Evolutionary conservation across 257 asterid genomes (phyloP).

Genomic region (Fraxinus americana): DNA sequence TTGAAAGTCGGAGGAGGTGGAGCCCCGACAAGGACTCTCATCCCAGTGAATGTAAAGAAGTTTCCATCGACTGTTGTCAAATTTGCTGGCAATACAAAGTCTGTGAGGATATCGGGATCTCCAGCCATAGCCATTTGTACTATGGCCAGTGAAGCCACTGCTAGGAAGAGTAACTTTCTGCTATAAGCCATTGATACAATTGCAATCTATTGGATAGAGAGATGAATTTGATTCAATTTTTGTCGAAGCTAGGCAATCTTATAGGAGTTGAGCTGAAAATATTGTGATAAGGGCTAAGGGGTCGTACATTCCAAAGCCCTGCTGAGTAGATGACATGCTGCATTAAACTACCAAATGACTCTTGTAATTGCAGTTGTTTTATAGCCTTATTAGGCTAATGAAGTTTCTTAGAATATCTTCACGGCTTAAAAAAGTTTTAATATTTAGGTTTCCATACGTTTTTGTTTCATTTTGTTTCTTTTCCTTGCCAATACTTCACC

Average conservation of each 20-base stretch:
- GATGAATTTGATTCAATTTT: neutral
- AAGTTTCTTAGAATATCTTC: too few relatives aligned
- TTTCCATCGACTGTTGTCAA: neutral
- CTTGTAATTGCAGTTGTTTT: too few relatives aligned
- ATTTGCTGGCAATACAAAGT: slow-evolving; percentile 24
- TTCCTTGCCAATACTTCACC: too few relatives aligned
- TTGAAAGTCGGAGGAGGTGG: slow-evolving; percentile 12
- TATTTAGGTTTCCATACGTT: too few relatives aligned
- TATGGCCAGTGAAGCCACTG: slow-evolving; percentile 10
- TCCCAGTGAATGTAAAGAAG: slow-evolving; percentile 24
- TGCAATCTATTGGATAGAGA: neutral
- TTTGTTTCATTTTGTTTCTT: too few relatives aligned
- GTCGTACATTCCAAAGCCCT: neutral
- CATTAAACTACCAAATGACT: too few relatives aligned
- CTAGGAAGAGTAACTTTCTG: neutral
- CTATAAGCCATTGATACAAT: neutral
- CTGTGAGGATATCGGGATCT: slow-evolving; percentile 32
- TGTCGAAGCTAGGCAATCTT: neutral
- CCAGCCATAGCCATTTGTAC: slow-evolving; percentile 17
- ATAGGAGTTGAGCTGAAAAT: neutral
- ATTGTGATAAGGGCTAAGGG: neutral
- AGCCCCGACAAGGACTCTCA: slow-evolving; percentile 21
- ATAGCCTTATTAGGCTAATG: too few relatives aligned
- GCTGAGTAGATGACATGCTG: neutral
- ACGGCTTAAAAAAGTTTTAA: too few relatives aligned